Evolutionary conservation across 2,329 filamentous ascomycete species (phyloP), one percentile per base, ranked within the genome.

Genomic region (Curvularia verruculosa): DNA sequence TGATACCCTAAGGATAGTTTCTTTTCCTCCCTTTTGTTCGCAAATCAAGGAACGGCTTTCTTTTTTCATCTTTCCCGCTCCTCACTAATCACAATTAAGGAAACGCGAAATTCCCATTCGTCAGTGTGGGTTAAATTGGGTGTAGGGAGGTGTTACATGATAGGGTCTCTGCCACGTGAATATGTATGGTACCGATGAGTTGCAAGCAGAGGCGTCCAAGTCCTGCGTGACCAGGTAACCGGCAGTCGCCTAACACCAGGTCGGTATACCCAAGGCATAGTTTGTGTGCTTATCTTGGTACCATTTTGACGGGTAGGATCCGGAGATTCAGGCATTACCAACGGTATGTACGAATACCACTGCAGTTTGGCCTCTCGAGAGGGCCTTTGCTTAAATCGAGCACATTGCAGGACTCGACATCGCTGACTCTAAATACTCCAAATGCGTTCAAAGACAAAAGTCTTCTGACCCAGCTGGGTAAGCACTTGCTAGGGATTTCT

Each of bases 71-170:
- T 3, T 9, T 3, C n/a, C n/a, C n/a, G 15, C 1, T 28, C 1
- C 8, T 13, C 13, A 31, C 0, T 21, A 37, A 40, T 44, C 29
- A 54, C 28, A 21, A 28, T 37, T 18, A 4, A n/a, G 23, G 3
- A 18, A 36, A 36, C 18, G 5, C 7, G 28, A 29, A 23, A 18
- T 34, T 24, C 9, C 39, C 19, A 47, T 59, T 56, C 13, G 43
- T 26, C 3, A 19, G 15, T 10, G 37, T 21, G 13, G 21, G 18
- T 13, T 49, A 29, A 44, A 19, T 54, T 13, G 52, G 59, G 60
- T 58, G 60, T 54, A 41, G 15, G 52, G 50, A 18, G 19, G 15
- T 6, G 29, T 40, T 15, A 39, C 19, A 23, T 57, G 50, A 63
- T 63, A 57, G 54, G 56, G 18, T 15, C 19, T 28, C 12, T 13